Conservation (phyloP, 768 basidiomycete species). For the Cyclocybe aegerita region DNA sequence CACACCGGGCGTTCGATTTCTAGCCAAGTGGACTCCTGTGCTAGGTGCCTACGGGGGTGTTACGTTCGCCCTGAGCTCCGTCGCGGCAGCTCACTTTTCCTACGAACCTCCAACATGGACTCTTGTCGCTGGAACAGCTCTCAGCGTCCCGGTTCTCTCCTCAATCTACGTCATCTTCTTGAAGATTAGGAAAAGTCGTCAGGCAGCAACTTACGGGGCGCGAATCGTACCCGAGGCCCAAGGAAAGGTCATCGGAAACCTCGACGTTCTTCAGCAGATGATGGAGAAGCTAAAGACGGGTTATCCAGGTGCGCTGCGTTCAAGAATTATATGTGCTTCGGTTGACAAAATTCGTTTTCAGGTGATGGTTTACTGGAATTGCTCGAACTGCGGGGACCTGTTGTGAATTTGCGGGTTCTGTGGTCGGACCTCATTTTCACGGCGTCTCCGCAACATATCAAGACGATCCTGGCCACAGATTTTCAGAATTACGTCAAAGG, state of each 20-base stretch:
- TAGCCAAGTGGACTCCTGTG: too few species aligned
- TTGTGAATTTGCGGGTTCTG: constrained; percentile 44
- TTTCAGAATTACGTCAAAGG: constrained; percentile 64
- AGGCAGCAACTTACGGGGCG: constrained; percentile 46
- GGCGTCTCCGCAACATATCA: constrained; percentile 52
- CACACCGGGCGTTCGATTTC: too few species aligned
- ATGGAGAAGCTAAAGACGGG: constrained; percentile 39
- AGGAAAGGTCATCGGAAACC: constrained; percentile 43
- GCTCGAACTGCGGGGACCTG: constrained; percentile 36
- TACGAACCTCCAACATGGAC: constrained; percentile 36
- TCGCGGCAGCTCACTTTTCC: constrained; percentile 9
- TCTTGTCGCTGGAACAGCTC: constrained; percentile 25
- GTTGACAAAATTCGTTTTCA: constrained; percentile 15
- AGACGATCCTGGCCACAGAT: constrained; percentile 54
- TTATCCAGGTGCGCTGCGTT: constrained; percentile 43
- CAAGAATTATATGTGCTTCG: background rate
- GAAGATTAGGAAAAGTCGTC: constrained; percentile 28
- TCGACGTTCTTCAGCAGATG: constrained; percentile 39
- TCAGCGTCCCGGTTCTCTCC: constrained; percentile 32
- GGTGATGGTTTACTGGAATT: constrained; percentile 42
- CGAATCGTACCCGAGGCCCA: constrained; percentile 35
- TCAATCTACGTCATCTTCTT: constrained; percentile 27
- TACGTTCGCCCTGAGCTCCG: constrained; percentile 4
- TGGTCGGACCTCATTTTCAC: constrained; percentile 49
- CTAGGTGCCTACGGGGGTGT: too few species aligned